Evolutionary conservation across 345 rosid species (phyloP).

Genomic region (Luvunga scandens): DNA sequence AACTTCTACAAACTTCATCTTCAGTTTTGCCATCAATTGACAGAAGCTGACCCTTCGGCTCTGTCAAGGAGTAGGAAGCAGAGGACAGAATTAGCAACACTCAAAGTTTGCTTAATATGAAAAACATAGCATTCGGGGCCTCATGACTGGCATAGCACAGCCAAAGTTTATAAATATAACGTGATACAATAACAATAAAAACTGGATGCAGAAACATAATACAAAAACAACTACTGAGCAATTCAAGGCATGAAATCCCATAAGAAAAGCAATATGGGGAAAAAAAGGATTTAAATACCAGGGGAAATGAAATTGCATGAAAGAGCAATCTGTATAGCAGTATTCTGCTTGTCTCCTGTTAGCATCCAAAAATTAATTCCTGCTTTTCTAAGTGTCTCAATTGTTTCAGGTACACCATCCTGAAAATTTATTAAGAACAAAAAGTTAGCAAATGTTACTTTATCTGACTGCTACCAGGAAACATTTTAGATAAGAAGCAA

Average conservation of each 20-base stretch:
- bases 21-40: conserved; percentile 90
- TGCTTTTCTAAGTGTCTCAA: conserved; percentile 86
- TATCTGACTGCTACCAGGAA: conserved; percentile 6
- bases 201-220: not conserved
- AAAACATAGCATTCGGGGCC: not conserved
- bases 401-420: conserved; percentile 99
- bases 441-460: not conserved
- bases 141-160: not conserved
- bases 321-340: conserved; percentile 98
- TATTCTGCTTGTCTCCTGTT: conserved; percentile 95
- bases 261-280: not conserved
- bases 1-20: conserved; percentile 76
- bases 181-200: not conserved
- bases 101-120: not conserved
- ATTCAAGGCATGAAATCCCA: not conserved
- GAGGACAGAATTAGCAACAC: not conserved
- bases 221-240: not conserved
- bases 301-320: conserved; percentile 98
- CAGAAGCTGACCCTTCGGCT: conserved; percentile 98
- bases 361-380: conserved; percentile 99
- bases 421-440: conserved; percentile 28
- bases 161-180: not conserved
- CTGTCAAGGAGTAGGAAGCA: conserved; percentile 29
- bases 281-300: conserved; percentile 40
- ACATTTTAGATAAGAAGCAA: not conserved